These are phyloP conservation scores for Ceratobasidium sp. DNA, from an alignment of 1,284 basidiomycete genomes.

Conservation along the genomic window DNA sequence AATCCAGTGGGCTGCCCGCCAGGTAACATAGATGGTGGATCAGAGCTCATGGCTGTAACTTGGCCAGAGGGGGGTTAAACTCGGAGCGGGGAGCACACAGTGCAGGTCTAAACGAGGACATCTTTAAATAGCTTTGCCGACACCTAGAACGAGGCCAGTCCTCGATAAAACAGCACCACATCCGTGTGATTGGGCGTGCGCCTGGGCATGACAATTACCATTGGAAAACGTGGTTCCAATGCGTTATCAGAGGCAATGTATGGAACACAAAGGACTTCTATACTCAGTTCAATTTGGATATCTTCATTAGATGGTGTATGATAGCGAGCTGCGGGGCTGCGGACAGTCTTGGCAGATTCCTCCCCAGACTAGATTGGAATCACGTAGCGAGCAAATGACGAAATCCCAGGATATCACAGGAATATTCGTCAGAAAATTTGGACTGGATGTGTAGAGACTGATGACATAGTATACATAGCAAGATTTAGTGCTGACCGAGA, in stretches of 20 bases:
- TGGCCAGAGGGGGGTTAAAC: background rate
- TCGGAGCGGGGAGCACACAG: background rate
- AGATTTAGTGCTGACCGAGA: background rate
- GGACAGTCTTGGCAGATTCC: slow-evolving; percentile 9
- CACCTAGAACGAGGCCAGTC: background rate
- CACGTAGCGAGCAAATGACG: background rate
- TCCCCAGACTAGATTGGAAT: background rate
- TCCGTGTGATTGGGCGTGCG: background rate
- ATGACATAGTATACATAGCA: background rate
- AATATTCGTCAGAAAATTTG: slow-evolving; percentile 8
- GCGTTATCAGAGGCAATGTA: background rate
- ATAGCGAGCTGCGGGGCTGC: slow-evolving; percentile 35
- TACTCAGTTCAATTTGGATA: slow-evolving; percentile 3
- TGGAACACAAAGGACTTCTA: background rate
- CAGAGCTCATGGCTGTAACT: slow-evolving; percentile 16
- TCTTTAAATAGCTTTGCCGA: background rate
- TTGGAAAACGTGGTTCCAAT: slow-evolving; percentile 4
- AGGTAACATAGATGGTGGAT: background rate
- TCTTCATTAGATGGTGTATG: slow-evolving; percentile 5
- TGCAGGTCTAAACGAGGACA: slow-evolving; percentile 9
- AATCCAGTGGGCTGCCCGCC: background rate
- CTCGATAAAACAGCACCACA: background rate
- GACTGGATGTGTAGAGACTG: background rate
- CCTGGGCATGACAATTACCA: background rate
- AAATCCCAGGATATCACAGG: background rate